Base-by-base conservation (phyloP, 2,329 filamentous ascomycete species). In the Microdochium nivale region DNA sequence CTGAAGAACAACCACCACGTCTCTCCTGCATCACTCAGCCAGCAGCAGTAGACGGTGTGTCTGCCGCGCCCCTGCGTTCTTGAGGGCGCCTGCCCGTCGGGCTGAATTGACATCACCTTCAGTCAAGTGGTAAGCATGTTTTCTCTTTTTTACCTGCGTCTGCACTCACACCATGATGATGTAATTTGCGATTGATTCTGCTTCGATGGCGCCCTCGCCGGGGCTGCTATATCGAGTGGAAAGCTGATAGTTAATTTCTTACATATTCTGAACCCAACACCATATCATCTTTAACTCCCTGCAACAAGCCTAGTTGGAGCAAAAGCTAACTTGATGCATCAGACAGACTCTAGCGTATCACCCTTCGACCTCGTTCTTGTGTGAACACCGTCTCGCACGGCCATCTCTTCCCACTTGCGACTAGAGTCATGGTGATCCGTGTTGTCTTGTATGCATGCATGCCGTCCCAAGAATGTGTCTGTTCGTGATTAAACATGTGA, bases 181-280 rank as follows among this genome's bases (percentile, higher is more conserved):
- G 88, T 89, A 96, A 96, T 96, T 96, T 96, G 90, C 91, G 90
- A 92, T 92, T 95, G 90, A 96, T 87, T 80, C 78, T 74, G 70
- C 71, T 71, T 76, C 75, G 83, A 83, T 91, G 90, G 89, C 79
- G 75, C 87, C 83, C 90, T 86, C 87, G 90, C 91, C 90, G 82
- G 90, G 83, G 88, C 79, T 77, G 87, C 85, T 79, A 86, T 85
- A 90, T 84, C 86, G 78, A 74, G 67, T 73, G 75, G 79, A 74
- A 68, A 81, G 70, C 76, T 95, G 90, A 96, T 87, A 95, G 88
- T 90, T 73, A 84, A 83, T 83, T 44, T 92, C 90, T 96, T 96
- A 96, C 90, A 95, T 96, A 95, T 96, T 89, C 90, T 96, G 90
- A 96, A 69, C 61, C 65, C 62, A 51, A 53, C 50, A 47, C 37